Percentiles rank a stretch among this genome's conserved stretches.
These are phyloP conservation scores for Cercophora newfieldiana DNA, from an alignment of 495 filamentous ascomycete genomes.

Conservation along the genomic window DNA sequence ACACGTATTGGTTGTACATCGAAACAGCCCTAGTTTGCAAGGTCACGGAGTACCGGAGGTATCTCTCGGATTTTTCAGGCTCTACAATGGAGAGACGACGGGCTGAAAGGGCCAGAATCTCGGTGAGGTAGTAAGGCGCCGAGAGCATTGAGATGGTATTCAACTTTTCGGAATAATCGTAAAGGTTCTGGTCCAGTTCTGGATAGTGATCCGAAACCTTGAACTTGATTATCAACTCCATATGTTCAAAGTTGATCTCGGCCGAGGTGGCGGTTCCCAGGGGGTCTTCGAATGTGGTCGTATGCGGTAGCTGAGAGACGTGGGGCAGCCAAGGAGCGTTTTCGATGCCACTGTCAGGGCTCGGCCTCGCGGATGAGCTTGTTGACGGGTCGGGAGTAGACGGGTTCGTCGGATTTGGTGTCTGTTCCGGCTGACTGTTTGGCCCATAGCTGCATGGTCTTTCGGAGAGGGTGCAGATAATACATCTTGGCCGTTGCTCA, in stretches of 20 bases:
- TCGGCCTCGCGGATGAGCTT: neutral
- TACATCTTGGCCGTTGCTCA: slow-evolving; percentile 36
- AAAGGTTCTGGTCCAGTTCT: slow-evolving; percentile 26
- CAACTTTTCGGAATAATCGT: slow-evolving; percentile 18
- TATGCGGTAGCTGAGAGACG: slow-evolving; percentile 10
- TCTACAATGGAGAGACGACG: slow-evolving; percentile 33
- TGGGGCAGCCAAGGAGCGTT: slow-evolving; percentile 16
- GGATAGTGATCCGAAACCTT: slow-evolving; percentile 29
- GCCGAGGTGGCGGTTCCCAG: neutral
- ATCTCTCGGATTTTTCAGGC: slow-evolving; percentile 25
- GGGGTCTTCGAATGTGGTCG: neutral
- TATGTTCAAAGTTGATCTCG: slow-evolving; percentile 37
- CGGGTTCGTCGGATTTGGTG: neutral
- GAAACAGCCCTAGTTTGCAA: slow-evolving; percentile 40
- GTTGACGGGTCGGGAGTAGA: slow-evolving; percentile 5
- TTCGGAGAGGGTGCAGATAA: slow-evolving; percentile 36
- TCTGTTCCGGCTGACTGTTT: neutral
- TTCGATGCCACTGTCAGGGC: neutral
- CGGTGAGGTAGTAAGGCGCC: slow-evolving; percentile 37
- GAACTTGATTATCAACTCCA: slow-evolving; percentile 40
- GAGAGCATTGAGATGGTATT: slow-evolving; percentile 28
- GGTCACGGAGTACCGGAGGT: slow-evolving; percentile 31
- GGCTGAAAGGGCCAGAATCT: slow-evolving; percentile 39
- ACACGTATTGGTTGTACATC: slow-evolving; percentile 36
- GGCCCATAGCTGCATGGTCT: slow-evolving; percentile 36